phyloP scores from a whole-genome alignment of 306 rosid species.

The Mimosa pudica region DNA sequence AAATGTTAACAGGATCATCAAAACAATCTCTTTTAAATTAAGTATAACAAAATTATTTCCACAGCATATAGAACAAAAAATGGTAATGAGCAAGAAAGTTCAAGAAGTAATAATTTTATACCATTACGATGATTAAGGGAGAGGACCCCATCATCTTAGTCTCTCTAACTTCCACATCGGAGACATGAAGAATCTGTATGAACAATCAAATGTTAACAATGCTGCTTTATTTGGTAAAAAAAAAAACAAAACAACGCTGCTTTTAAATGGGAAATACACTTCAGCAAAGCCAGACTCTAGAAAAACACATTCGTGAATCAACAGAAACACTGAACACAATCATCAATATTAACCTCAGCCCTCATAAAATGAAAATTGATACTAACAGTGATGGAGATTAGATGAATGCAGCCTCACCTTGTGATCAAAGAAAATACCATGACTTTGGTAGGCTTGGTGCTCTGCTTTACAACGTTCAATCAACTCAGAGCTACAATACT shows the following conservation, averaged over 20 bases:
- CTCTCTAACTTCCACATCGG: constrained; percentile 78
- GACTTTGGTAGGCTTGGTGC: constrained; percentile 64
- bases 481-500: constrained; percentile 78
- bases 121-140: constrained; percentile 71
- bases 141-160: constrained; percentile 81
- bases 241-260: neutral
- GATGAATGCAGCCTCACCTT: constrained; percentile 56
- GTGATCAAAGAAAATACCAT: constrained; percentile 82
- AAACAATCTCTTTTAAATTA: neutral
- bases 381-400: constrained; percentile 21
- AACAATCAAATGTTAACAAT: constrained; percentile 28
- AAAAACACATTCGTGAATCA: too few species aligned
- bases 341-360: neutral
- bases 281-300: neutral
- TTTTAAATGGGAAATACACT: constrained; percentile 22
- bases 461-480: constrained; percentile 91
- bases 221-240: neutral
- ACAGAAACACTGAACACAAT: too few species aligned
- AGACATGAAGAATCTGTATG: constrained; percentile 84
- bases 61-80: constrained; percentile 8
- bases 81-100: constrained; percentile 10
- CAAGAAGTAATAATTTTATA: constrained; percentile 33
- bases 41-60: constrained; percentile 15
- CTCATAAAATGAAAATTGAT: constrained; percentile 6
- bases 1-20: constrained; percentile 19